Evolutionary conservation across 768 basidiomycete genomes (phyloP).

Genomic region (Coprinopsis marcescibilis): DNA sequence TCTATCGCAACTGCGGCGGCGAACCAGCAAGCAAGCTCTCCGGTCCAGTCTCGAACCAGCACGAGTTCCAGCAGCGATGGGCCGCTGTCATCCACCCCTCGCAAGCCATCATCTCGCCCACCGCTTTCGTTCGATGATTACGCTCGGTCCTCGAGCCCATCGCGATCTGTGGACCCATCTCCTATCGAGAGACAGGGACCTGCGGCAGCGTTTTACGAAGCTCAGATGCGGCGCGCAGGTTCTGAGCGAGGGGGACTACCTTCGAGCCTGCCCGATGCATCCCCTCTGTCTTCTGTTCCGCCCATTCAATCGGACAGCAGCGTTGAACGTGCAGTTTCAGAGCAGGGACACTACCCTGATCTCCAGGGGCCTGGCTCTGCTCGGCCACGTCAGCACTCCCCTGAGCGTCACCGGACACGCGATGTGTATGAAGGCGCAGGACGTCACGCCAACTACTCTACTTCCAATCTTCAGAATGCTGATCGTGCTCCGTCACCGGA

Average conservation of each 20-base stretch:
- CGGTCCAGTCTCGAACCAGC: constrained; percentile 53
- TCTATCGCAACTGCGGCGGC: constrained; percentile 20
- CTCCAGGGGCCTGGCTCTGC: constrained; percentile 31
- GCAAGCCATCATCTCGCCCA: constrained; percentile 32
- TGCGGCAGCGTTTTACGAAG: constrained; percentile 25
- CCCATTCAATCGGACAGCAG: constrained; percentile 33
- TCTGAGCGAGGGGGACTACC: constrained; percentile 40
- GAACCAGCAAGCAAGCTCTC: constrained; percentile 14
- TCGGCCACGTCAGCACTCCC: constrained; percentile 38
- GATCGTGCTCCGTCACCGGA: constrained; percentile 51
- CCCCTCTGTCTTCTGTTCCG: constrained; percentile 58
- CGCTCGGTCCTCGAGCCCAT: constrained; percentile 45
- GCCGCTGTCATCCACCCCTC: constrained; percentile 23
- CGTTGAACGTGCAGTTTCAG: constrained; percentile 67
- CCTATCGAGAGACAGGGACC: constrained; percentile 36
- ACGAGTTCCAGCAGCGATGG: constrained; percentile 38
- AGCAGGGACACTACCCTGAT: constrained; percentile 77
- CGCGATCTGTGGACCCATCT: constrained; percentile 46
- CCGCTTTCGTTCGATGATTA: constrained; percentile 32
- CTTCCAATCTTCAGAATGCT: constrained; percentile 41
- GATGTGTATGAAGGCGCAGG: constrained; percentile 45
- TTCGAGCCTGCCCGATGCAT: constrained; percentile 47
- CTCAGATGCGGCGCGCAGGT: constrained; percentile 31
- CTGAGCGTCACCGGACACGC: constrained; percentile 48
- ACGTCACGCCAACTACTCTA: constrained; percentile 50